Base-by-base conservation (phyloP, 352 stramenopile genomes). In the Phytopythium boreale region DNA sequence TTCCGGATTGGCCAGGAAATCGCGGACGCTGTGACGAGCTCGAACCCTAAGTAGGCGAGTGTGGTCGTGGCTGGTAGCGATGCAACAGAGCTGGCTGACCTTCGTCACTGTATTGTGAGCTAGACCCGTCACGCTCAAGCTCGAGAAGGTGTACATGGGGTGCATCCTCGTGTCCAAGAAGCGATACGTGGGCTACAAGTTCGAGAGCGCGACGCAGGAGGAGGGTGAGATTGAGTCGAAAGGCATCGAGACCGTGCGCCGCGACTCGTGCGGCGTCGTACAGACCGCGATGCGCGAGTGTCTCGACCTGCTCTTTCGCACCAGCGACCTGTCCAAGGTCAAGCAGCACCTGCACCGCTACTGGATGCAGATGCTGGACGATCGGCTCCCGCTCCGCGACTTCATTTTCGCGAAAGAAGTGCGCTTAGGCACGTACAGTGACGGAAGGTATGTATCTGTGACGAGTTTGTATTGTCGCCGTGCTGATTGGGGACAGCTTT, bases 161-260 rank as follows among this genome's bases (percentile, higher is more conserved):
- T 97, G 79, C 52, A 76, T 98, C 26, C 73, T 98, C 2, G 89
- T 97, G 5, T 97, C 90, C n/a, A 98, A 98, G 71, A 98, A 98
- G 71, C 85, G 94, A 7, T 98, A 98, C 59, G 88, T 93, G 19
- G 92, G 93, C 3, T 75, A 82, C 66, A 96, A 92, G 41, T 97
- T 88, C 66, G 92, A 98, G 62, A 74, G 69, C 43, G 61, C 70
- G 29, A 70, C 50, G 2, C 77, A 94, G 68, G 39, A 70, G 27
- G 58, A 74, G 4, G 82, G 82, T 9, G 72, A 76, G 5, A 65
- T 98, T 19, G 91, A 98, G 57, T 84, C 84, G 19, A 98, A 98
- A 78, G 96, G 96, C 9, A 80, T 98, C 26, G 96, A 98, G 64
- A 93, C 89, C 11, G 92, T 97, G 47, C 87, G 95, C 26, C 80